phyloP scores from a whole-genome alignment of 208 protist genomes.

The Histomonas meleagridis region DNA sequence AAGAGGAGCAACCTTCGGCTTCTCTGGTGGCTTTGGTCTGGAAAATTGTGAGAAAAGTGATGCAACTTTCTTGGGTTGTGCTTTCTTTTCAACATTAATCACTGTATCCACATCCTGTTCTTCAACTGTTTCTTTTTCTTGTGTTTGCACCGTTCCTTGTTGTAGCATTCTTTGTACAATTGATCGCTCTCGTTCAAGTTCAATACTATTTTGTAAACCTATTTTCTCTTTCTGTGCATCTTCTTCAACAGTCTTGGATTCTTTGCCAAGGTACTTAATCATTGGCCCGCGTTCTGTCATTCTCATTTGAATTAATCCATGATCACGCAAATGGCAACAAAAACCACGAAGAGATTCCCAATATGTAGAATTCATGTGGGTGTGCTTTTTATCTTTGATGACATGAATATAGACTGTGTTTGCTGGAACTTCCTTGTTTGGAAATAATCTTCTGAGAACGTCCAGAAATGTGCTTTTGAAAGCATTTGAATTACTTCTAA shows the following conservation, averaged over 20 bases:
- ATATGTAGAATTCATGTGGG: background rate
- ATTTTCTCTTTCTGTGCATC: background rate
- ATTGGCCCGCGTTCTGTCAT: background rate
- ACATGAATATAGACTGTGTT: background rate
- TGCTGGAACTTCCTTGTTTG: background rate
- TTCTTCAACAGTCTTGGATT: background rate
- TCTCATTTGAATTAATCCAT: background rate
- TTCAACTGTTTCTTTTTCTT: background rate
- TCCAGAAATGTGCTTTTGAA: background rate
- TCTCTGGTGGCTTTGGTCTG: no score
- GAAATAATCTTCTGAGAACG: background rate
- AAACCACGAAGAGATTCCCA: slow-evolving; percentile 16
- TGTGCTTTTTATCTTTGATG: background rate
- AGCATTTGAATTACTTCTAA: background rate
- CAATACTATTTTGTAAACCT: background rate
- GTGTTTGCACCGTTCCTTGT: no score
- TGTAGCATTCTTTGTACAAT: background rate
- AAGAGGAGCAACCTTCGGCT: no score
- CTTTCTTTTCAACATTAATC: background rate
- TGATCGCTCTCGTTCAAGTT: background rate
- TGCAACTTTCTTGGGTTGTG: background rate
- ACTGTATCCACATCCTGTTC: background rate
- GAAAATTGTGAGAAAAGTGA: background rate
- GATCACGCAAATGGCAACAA: background rate
- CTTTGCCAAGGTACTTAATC: background rate